Conservation (phyloP, 2,329 filamentous ascomycete species). For the Fusarium austroafricanum region DNA sequence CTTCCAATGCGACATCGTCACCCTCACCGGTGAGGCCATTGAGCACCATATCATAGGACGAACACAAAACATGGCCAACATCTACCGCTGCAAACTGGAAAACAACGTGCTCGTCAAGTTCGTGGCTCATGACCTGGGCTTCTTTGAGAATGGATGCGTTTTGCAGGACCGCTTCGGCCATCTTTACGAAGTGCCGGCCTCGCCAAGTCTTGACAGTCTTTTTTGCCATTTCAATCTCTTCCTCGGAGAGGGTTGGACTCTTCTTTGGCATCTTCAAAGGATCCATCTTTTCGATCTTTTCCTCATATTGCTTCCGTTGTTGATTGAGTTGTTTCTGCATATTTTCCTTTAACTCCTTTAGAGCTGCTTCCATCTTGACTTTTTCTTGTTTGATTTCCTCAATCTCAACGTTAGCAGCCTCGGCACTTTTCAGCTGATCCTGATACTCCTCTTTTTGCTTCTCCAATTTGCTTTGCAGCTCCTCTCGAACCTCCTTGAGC, state of each 20-base stretch:
- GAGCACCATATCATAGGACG: slow-evolving; percentile 95
- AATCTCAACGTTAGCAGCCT: slow-evolving; percentile 80
- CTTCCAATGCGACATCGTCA: slow-evolving; percentile 82
- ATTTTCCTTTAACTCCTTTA: slow-evolving; percentile 82
- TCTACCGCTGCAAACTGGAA: slow-evolving; percentile 97
- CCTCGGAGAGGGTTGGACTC: slow-evolving; percentile 74
- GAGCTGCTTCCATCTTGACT: slow-evolving; percentile 82
- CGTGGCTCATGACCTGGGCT: slow-evolving; percentile 97
- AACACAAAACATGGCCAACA: slow-evolving; percentile 86
- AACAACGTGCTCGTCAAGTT: slow-evolving; percentile 90
- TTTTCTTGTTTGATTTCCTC: slow-evolving; percentile 89
- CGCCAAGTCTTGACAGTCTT: slow-evolving; percentile 80
- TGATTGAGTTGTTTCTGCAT: slow-evolving; percentile 88
- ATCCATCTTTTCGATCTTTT: slow-evolving; percentile 81
- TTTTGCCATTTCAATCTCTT: slow-evolving; percentile 77
- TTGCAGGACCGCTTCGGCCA: slow-evolving; percentile 92
- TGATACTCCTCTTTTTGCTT: slow-evolving; percentile 86
- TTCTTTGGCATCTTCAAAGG: slow-evolving; percentile 70
- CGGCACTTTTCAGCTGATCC: slow-evolving; percentile 79
- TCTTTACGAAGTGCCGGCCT: slow-evolving; percentile 86
- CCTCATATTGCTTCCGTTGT: slow-evolving; percentile 87
- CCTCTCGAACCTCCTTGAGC: slow-evolving; percentile 79
- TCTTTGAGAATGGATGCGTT: slow-evolving; percentile 91
- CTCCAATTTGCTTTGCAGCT: slow-evolving; percentile 85
- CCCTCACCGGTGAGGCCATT: slow-evolving; percentile 91